phyloP scores from a whole-genome alignment of 2,329 filamentous ascomycete species.

The Nemania sp. region DNA sequence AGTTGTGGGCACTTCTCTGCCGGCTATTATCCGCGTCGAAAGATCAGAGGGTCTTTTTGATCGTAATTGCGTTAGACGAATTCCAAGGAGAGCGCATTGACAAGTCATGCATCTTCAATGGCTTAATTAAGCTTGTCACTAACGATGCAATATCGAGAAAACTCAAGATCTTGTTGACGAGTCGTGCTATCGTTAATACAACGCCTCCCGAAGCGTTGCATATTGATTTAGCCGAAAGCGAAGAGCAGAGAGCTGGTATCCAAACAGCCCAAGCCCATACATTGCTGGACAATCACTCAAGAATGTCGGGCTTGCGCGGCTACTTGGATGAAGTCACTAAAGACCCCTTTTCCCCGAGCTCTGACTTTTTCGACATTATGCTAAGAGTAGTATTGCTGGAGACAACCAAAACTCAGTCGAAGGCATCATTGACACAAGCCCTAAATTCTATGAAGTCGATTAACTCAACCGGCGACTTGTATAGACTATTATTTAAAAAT shows the following conservation, averaged over 20 bases:
- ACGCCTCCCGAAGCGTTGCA: not conserved
- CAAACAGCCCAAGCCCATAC: not conserved
- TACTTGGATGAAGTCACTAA: not conserved
- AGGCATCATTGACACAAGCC: not conserved
- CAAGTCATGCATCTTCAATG: not conserved
- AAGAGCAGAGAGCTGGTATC: not conserved
- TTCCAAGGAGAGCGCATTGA: not conserved
- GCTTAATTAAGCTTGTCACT: not conserved
- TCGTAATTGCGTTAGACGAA: not conserved
- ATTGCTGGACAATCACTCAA: not conserved
- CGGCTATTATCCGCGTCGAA: not conserved
- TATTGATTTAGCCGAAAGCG: not conserved
- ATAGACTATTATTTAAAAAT: not conserved
- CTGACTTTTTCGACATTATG: not conserved
- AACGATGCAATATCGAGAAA: not conserved
- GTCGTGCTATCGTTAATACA: not conserved
- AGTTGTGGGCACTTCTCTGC: not conserved
- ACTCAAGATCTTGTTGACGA: not conserved
- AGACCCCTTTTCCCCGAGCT: not conserved
- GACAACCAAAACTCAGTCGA: not conserved
- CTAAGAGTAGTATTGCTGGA: not conserved
- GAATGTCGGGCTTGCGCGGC: not conserved
- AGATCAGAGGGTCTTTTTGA: not conserved
- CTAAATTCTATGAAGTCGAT: not conserved
- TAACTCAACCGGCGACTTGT: not conserved